Base-by-base conservation (phyloP, 192 early-diverging fungal species). In the Glomus cerebriforme region DNA sequence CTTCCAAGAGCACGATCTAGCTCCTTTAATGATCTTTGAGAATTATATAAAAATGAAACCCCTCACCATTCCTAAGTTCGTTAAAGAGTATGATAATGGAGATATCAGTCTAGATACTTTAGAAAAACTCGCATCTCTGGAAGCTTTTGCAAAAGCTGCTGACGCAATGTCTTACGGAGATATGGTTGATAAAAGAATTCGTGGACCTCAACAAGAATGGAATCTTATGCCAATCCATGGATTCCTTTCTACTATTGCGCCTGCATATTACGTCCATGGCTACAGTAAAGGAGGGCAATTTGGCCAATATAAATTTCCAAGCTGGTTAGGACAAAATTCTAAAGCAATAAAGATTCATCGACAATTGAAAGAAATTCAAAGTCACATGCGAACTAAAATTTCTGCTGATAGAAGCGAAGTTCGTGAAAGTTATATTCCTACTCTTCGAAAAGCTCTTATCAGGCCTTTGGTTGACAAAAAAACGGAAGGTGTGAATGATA, bases 21-120 rank as follows among this genome's bases (percentile, higher is more conserved):
- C 94, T 9, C 95, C 94, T 67, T 86, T 99, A 71, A 95, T 99
- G 92, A 91, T 99, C n/a, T 95, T 94, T 78, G 96, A 97, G 84
- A 96, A 95, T 83, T 97, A 97, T 86, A 81, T 95, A n/a, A 87
- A 91, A 77, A 89, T 84, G 81, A 86, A 82, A 47, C 94, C 94
- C 6, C 77, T 83, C 31, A 64, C 87, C 2, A 88, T 89, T 2
- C 31, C 37, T 3, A 29, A 47, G 10, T 45, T 45, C 26, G n/a
- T 71, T 26, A 27, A 71, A 47, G 19, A 45, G 29, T 10, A 49
- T 31, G 43, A 71, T 13, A 29, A 63, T 26, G 27, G 19, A 22
- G 19, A 69, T 39, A 32, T 34, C 15, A 59, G 35, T 12, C 59
- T 62, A 19, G 22, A 68, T 27, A 7, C 47, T 15, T 19, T 59